Percentiles rank a stretch among this genome's conserved stretches.
Conservation (phyloP, 371 early-diverging fungal genomes). For the Mucor indicus region DNA sequence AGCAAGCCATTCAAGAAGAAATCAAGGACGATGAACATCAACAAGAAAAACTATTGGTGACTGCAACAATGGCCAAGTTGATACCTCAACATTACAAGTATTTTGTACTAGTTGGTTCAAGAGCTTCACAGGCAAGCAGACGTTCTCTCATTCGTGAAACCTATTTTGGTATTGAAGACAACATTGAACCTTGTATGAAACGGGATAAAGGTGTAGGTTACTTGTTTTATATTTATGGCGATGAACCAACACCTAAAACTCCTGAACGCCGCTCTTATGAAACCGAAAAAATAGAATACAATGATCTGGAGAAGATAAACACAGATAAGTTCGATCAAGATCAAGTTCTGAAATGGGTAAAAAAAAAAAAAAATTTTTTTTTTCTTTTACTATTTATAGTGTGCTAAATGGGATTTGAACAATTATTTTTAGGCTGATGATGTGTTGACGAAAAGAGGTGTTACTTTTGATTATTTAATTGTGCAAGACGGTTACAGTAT, state of each 20-base stretch:
- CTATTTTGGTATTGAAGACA: slow-evolving; percentile 51
- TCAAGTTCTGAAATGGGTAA: slow-evolving; percentile 38
- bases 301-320: slow-evolving; percentile 34
- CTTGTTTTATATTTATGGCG: slow-evolving; percentile 53
- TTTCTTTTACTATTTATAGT: not conserved
- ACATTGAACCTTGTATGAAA: slow-evolving; percentile 53
- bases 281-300: slow-evolving; percentile 57
- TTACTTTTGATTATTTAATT: slow-evolving; percentile 38
- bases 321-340: slow-evolving; percentile 26
- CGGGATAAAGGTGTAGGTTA: slow-evolving; percentile 43
- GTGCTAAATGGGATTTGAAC: not conserved
- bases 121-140: slow-evolving; percentile 33
- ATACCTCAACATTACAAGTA: slow-evolving; percentile 36
- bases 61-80: not conserved
- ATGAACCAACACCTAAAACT: slow-evolving; percentile 22
- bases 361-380: not conserved
- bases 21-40: not conserved
- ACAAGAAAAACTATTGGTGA: not conserved
- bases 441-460: slow-evolving; percentile 13
- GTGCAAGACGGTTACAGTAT: slow-evolving; percentile 38
- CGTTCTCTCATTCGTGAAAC: slow-evolving; percentile 51
- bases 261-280: slow-evolving; percentile 41
- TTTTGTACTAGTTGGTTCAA: slow-evolving; percentile 52
- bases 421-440: slow-evolving; percentile 7
- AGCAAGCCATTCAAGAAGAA: not conserved